phyloP scores from a whole-genome alignment of 2,329 filamentous ascomycete genomes.

The Penicillium sp. region DNA sequence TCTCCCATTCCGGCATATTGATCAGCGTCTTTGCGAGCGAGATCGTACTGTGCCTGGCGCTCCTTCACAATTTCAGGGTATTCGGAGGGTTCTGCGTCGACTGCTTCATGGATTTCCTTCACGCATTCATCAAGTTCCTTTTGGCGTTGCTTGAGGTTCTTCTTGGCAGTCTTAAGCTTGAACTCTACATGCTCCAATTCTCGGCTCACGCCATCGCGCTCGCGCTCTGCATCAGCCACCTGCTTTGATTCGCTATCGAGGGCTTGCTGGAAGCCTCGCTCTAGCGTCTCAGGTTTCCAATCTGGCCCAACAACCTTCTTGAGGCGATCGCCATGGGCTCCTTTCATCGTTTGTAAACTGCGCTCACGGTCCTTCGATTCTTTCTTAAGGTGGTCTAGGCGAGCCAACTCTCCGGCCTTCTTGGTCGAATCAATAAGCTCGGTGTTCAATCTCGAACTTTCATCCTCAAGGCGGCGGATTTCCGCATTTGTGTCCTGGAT shows the following conservation, averaged over 20 bases:
- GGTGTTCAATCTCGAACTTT: slow-evolving; percentile 61
- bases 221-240: slow-evolving; percentile 57
- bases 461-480: slow-evolving; percentile 61
- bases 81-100: slow-evolving; percentile 44
- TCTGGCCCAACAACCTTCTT: slow-evolving; percentile 52
- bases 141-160: slow-evolving; percentile 56
- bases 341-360: slow-evolving; percentile 67
- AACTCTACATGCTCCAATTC: slow-evolving; percentile 70
- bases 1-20: slow-evolving; percentile 59
- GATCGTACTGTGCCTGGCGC: slow-evolving; percentile 45
- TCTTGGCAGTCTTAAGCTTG: slow-evolving; percentile 57
- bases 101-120: slow-evolving; percentile 52
- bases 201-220: slow-evolving; percentile 61
- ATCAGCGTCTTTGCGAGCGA: slow-evolving; percentile 55
- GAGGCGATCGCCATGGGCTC: slow-evolving; percentile 65
- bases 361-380: slow-evolving; percentile 65
- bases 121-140: slow-evolving; percentile 56
- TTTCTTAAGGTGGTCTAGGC: slow-evolving; percentile 72
- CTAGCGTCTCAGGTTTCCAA: slow-evolving; percentile 64
- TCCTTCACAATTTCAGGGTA: slow-evolving; percentile 48
- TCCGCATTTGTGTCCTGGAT: slow-evolving; percentile 58
- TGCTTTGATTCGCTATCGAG: slow-evolving; percentile 50
- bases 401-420: slow-evolving; percentile 70
- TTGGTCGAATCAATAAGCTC: slow-evolving; percentile 77
- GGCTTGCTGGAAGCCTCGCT: slow-evolving; percentile 58